Evolutionary conservation across 805 yeast species (phyloP).

Genomic region (Sugiyamaella marilandica): DNA sequence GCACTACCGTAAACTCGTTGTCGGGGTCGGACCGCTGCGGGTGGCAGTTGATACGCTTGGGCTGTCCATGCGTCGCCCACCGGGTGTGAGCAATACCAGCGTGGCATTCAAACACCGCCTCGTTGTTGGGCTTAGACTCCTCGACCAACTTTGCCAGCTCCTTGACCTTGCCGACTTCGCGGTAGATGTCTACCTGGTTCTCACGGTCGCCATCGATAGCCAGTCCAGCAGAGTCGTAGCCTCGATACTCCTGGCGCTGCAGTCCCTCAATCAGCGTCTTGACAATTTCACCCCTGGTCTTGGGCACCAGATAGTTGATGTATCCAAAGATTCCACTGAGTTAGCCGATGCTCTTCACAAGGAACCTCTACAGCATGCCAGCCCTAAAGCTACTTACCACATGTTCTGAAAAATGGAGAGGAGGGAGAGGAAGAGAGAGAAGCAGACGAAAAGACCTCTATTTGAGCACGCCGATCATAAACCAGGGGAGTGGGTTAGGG

Average conservation of each 20-base stretch:
- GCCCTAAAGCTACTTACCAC: neutral
- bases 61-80: constrained; percentile 99
- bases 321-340: constrained; percentile 95
- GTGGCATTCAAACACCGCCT: constrained; percentile 69
- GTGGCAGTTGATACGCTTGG: constrained; percentile 81
- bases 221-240: constrained; percentile 95
- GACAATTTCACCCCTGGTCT: constrained; percentile 86
- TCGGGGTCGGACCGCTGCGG: constrained; percentile 87
- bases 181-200: constrained; percentile 66
- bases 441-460: neutral
- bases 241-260: constrained; percentile 90
- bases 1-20: constrained; percentile 87
- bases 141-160: constrained; percentile 60
- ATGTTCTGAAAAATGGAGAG: neutral
- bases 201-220: constrained; percentile 87
- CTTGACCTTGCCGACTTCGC: constrained; percentile 88
- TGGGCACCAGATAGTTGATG: constrained; percentile 90
- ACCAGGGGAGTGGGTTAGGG: constrained; percentile 1
- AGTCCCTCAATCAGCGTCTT: constrained; percentile 73
- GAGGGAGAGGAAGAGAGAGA: neutral
- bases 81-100: constrained; percentile 98
- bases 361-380: neutral
- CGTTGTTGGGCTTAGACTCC: constrained; percentile 43
- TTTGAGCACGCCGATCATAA: neutral
- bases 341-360: too few relatives aligned